Evolutionary conservation across 140 eudicot genomes (phyloP).

Genomic region (Stevia rebaudiana): DNA sequence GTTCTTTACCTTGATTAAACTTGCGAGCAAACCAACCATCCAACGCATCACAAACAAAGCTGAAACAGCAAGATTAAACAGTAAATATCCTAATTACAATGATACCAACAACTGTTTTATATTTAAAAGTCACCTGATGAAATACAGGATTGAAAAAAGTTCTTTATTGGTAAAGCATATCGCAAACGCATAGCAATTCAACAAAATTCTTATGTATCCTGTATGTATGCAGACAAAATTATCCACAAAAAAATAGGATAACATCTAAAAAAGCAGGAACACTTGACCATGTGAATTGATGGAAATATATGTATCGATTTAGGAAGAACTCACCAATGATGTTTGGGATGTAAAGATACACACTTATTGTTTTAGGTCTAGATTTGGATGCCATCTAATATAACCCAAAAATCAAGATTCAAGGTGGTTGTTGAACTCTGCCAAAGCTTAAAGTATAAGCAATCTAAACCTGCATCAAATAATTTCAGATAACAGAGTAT

Average conservation of each 20-base stretch:
- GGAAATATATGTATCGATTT: neutral
- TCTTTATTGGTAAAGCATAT: constrained; percentile 73
- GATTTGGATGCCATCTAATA: constrained; percentile 37
- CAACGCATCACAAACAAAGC: constrained; percentile 96
- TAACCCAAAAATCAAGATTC: constrained; percentile 30
- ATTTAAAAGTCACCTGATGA: constrained; percentile 50
- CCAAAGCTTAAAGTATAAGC: constrained; percentile 21
- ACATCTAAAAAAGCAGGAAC: neutral
- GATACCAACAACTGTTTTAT: neutral
- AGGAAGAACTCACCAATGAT: constrained; percentile 55
- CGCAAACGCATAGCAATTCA: constrained; percentile 82
- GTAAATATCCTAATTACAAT: neutral
- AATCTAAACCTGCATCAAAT: constrained; percentile 28
- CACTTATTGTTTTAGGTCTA: constrained; percentile 44
- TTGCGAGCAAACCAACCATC: constrained; percentile 99
- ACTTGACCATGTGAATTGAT: neutral
- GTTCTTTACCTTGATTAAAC: constrained; percentile 74
- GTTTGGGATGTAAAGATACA: constrained; percentile 80
- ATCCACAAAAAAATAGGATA: neutral
- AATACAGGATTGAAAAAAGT: constrained; percentile 75
- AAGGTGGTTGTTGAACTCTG: constrained; percentile 6
- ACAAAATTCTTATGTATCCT: constrained; percentile 78
- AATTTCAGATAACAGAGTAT: neutral
- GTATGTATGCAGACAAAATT: constrained; percentile 28
- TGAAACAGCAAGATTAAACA: constrained; percentile 26